Percentiles rank a stretch among this genome's conserved stretches.
phyloP scores from a whole-genome alignment of 2,329 filamentous ascomycete genomes.

The Harringtonia lauricola region DNA sequence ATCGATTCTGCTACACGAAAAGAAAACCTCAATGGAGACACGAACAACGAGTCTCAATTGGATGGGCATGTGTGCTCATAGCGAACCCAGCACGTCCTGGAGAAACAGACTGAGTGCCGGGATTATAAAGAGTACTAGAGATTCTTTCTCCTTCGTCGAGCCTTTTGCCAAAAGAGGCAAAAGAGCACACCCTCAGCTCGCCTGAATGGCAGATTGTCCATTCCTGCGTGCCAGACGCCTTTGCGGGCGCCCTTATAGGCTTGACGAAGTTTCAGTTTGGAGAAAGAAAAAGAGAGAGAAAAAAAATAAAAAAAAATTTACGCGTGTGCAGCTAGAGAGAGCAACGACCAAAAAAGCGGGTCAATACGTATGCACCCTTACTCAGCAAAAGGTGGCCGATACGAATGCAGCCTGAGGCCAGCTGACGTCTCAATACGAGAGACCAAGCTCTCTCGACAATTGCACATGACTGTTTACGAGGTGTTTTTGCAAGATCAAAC shows the following conservation, averaged over 20 bases:
- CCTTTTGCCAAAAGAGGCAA: neutral
- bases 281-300: conserved; percentile 29
- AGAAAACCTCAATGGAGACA: neutral
- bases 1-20: neutral
- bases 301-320: neutral
- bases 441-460: no score
- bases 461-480: no score
- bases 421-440: no score
- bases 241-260: conserved; percentile 6
- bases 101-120: conserved; percentile 22
- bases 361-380: neutral
- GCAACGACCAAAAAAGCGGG: conserved; percentile 5
- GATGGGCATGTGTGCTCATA: conserved; percentile 28
- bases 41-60: neutral
- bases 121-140: conserved; percentile 48
- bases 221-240: no score
- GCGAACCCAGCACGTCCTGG: conserved; percentile 45
- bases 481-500: no score
- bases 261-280: conserved; percentile 35
- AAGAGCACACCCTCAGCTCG: neutral
- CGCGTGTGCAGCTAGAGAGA: no score
- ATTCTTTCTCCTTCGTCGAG: conserved; percentile 2
- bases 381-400: no score
- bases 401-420: no score
- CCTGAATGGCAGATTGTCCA: no score